Percentiles rank a stretch among this genome's conserved stretches.
Conservation (phyloP, 306 rosid species). For the Begonia fuchsioides region DNA sequence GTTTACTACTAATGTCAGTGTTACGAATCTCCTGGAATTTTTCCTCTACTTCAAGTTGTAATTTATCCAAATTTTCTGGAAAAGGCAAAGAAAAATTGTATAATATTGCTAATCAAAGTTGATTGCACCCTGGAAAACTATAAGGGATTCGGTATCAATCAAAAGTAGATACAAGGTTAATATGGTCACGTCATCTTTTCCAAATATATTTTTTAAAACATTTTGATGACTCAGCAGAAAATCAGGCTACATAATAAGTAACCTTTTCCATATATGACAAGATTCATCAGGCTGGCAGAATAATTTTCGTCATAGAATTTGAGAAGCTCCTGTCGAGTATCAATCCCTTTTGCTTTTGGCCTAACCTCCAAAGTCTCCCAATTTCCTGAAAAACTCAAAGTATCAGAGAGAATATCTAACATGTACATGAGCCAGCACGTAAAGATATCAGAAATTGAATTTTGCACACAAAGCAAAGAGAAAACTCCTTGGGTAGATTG, state of each 20-base stretch:
- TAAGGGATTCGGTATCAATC: background rate
- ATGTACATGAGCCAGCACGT: background rate
- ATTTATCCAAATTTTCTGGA: constrained; percentile 76
- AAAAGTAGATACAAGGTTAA: no score
- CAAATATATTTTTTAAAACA: no score
- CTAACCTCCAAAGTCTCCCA: constrained; percentile 93
- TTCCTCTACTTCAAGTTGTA: constrained; percentile 62
- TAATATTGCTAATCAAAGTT: constrained; percentile 4
- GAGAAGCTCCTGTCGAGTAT: constrained; percentile 70
- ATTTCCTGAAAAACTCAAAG: constrained; percentile 36
- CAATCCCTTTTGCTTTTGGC: constrained; percentile 76
- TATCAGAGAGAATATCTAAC: background rate
- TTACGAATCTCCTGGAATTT: constrained; percentile 68
- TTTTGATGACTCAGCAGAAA: no score
- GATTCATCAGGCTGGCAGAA: constrained; percentile 81
- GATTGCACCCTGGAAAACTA: background rate
- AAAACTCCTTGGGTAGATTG: no score
- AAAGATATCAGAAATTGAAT: background rate
- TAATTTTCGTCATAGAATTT: constrained; percentile 70
- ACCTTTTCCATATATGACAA: constrained; percentile 75
- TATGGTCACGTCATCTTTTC: no score
- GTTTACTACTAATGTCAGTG: constrained; percentile 22
- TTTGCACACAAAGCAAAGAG: no score
- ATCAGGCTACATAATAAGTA: constrained; percentile 11
- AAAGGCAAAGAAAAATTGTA: constrained; percentile 9